These are phyloP conservation scores for Mycosphaerella sp. DNA, from an alignment of 2,329 filamentous ascomycete genomes.

Conservation along the genomic window DNA sequence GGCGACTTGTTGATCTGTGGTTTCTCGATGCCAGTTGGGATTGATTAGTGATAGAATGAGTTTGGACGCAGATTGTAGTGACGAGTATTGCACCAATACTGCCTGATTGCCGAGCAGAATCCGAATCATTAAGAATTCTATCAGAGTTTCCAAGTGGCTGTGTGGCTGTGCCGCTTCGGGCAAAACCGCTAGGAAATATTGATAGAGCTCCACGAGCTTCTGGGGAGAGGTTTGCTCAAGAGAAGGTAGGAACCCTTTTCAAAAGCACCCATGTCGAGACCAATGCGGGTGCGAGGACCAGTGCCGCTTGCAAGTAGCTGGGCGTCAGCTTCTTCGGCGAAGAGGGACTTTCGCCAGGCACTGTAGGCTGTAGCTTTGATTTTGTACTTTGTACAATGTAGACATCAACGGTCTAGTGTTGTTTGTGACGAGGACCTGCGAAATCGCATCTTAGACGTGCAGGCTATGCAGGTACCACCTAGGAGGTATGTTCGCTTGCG, in stretches of 20 bases:
- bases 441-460: no score
- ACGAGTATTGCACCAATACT: conserved; percentile 31
- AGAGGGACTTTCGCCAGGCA: conserved; percentile 6
- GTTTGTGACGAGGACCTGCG: no score
- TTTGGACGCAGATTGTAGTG: conserved; percentile 25
- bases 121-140: conserved; percentile 18
- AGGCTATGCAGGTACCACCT: no score
- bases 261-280: conserved; percentile 16
- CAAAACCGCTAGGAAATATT: conserved; percentile 32
- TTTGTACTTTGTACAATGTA: neutral
- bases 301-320: conserved; percentile 17
- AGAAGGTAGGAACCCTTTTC: conserved; percentile 17
- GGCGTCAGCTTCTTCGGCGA: conserved; percentile 7
- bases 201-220: conserved; percentile 6
- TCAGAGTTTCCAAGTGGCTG: conserved; percentile 8
- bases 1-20: conserved; percentile 32
- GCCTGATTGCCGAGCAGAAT: conserved; percentile 31
- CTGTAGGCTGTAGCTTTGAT: conserved; percentile 13
- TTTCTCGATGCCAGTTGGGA: conserved; percentile 34
- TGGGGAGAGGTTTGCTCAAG: conserved; percentile 13
- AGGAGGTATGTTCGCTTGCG: no score
- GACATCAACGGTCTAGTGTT: no score
- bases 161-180: conserved; percentile 29
- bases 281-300: conserved; percentile 23
- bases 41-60: conserved; percentile 32